Evolutionary conservation across 441 rosid genomes (phyloP).

Genomic region (Gossypium gossypioides): DNA sequence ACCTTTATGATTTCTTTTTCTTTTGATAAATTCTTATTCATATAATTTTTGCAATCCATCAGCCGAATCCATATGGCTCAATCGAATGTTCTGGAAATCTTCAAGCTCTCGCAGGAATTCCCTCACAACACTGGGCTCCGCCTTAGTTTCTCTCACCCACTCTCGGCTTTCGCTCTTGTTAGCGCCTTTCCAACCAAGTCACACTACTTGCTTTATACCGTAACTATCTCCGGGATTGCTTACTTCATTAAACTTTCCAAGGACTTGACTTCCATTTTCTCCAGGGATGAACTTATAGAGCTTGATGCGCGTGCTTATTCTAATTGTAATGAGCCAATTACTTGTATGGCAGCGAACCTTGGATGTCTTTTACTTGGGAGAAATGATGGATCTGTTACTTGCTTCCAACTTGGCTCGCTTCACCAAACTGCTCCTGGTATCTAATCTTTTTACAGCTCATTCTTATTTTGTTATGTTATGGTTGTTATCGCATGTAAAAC

Average conservation of each 20-base stretch:
- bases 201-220: slow-evolving; percentile 42
- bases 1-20: neutral
- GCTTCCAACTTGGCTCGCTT: slow-evolving; percentile 43
- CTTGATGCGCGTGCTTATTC: slow-evolving; percentile 39
- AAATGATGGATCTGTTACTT: slow-evolving; percentile 60
- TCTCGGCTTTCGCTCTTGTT: slow-evolving; percentile 63
- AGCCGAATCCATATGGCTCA: slow-evolving; percentile 50
- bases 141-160: slow-evolving; percentile 46
- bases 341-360: slow-evolving; percentile 44
- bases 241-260: slow-evolving; percentile 48
- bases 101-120: slow-evolving; percentile 52
- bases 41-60: neutral
- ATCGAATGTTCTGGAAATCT: slow-evolving; percentile 53
- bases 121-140: slow-evolving; percentile 50
- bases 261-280: slow-evolving; percentile 33
- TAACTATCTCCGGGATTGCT: slow-evolving; percentile 63
- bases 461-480: neutral
- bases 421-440: slow-evolving; percentile 52
- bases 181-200: slow-evolving; percentile 24
- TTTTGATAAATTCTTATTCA: neutral
- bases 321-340: slow-evolving; percentile 24
- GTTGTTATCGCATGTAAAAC: neutral
- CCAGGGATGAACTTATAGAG: slow-evolving; percentile 35
- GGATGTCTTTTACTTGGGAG: slow-evolving; percentile 63
- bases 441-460: neutral